phyloP scores from a whole-genome alignment of 169 alveolate species.

The Plasmodium falciparum region DNA sequence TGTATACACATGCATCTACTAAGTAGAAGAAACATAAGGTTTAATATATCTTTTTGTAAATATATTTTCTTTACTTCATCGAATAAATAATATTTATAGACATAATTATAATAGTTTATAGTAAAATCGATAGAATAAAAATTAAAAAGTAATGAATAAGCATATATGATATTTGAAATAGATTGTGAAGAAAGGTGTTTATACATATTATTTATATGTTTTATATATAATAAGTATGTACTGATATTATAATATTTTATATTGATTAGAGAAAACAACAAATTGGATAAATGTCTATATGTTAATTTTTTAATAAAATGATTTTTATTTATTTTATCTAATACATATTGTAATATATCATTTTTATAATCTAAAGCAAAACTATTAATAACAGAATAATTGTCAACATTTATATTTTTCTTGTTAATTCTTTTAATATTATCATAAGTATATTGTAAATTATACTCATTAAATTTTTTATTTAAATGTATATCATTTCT shows the following conservation, averaged over 20 bases:
- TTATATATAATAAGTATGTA: conserved; percentile 45
- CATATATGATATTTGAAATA: conserved; percentile 39
- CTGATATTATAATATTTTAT: conserved; percentile 58
- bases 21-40: conserved; percentile 59
- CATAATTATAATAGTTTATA: conserved; percentile 36
- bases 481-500: background rate
- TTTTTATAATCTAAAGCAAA: conserved; percentile 39
- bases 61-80: background rate
- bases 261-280: conserved; percentile 47
- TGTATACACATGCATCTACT: conserved; percentile 46
- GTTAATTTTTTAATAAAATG: conserved; percentile 66
- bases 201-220: conserved; percentile 57
- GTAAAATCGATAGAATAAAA: conserved; percentile 70
- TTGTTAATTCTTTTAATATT: background rate
- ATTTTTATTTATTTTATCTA: conserved; percentile 57
- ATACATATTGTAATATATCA: conserved; percentile 56
- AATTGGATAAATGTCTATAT: conserved; percentile 56
- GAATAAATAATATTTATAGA: conserved; percentile 39
- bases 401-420: conserved; percentile 1
- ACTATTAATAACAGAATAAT: background rate
- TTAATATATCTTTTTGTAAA: conserved; percentile 17
- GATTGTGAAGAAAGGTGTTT: conserved; percentile 58
- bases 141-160: conserved; percentile 39
- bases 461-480: background rate
- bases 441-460: background rate